These are phyloP conservation scores for Pichia rugopelliculosa DNA, from an alignment of 805 yeast genomes.

Conservation along the genomic window DNA sequence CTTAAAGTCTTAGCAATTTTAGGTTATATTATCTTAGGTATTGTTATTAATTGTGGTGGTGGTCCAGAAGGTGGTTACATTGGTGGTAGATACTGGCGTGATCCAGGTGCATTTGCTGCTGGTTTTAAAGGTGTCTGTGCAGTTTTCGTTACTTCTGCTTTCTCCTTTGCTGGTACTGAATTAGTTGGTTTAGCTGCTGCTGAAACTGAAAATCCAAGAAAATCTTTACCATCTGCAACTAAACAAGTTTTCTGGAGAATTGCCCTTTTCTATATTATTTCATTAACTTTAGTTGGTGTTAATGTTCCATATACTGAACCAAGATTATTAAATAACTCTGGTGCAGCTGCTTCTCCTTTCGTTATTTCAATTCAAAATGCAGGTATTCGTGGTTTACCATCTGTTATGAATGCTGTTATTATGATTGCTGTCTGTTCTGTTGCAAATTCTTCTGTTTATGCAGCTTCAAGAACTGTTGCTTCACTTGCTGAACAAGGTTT, in stretches of 20 bases:
- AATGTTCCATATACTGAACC: slow-evolving; percentile 52
- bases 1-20: slow-evolving; percentile 50
- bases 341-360: slow-evolving; percentile 55
- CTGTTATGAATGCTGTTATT: slow-evolving; percentile 65
- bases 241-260: slow-evolving; percentile 63
- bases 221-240: slow-evolving; percentile 54
- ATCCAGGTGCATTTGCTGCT: slow-evolving; percentile 50
- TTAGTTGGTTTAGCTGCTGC: slow-evolving; percentile 60
- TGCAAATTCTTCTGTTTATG: slow-evolving; percentile 66
- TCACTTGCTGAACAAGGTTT: slow-evolving; percentile 63
- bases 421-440: slow-evolving; percentile 65
- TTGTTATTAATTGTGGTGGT: slow-evolving; percentile 56
- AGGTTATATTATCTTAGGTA: slow-evolving; percentile 51
- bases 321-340: slow-evolving; percentile 39
- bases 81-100: slow-evolving; percentile 52
- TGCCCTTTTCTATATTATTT: slow-evolving; percentile 47
- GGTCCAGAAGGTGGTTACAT: slow-evolving; percentile 51
- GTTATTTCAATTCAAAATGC: slow-evolving; percentile 61
- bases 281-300: slow-evolving; percentile 48
- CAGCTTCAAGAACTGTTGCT: slow-evolving; percentile 62
- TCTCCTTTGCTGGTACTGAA: slow-evolving; percentile 64
- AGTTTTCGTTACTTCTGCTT: slow-evolving; percentile 53
- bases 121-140: slow-evolving; percentile 60
- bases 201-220: slow-evolving; percentile 56
- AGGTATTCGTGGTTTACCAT: slow-evolving; percentile 56